These are phyloP conservation scores for Melaleuca alternifolia DNA, from an alignment of 345 rosid genomes.

Conservation along the genomic window DNA sequence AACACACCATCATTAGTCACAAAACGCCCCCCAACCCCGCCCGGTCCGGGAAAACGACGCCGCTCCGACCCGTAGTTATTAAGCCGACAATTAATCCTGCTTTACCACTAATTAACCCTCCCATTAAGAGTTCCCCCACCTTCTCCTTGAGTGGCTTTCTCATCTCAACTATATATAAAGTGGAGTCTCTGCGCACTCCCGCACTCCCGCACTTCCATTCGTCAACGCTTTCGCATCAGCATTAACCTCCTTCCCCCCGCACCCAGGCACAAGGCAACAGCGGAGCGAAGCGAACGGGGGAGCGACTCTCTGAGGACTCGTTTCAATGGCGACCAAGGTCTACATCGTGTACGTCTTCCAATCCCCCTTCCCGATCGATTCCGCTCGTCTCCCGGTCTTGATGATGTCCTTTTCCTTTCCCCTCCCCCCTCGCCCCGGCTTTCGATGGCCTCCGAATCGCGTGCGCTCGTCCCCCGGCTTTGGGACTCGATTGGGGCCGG, in stretches of 20 bases:
- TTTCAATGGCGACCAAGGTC: constrained; percentile 56
- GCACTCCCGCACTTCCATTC: background rate
- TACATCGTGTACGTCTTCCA: constrained; percentile 54
- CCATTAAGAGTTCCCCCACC: no score
- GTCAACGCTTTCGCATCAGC: background rate
- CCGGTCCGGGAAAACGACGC: background rate
- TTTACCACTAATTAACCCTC: no score
- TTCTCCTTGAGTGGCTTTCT: no score
- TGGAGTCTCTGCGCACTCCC: background rate
- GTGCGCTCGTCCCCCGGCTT: background rate
- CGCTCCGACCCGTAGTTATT: background rate
- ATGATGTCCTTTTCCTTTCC: no score
- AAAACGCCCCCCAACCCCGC: background rate
- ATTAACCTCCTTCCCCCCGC: background rate
- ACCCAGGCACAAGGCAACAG: background rate
- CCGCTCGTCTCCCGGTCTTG: background rate
- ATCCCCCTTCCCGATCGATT: background rate
- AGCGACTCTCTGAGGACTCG: background rate
- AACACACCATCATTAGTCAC: background rate
- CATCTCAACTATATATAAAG: no score
- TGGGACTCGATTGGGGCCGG: background rate
- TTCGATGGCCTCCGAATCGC: background rate
- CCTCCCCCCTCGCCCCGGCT: background rate
- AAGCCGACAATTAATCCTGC: background rate
- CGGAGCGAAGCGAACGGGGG: background rate